phyloP scores from a whole-genome alignment of 2,329 filamentous ascomycete species.

The Cladophialophora chaetospira region DNA sequence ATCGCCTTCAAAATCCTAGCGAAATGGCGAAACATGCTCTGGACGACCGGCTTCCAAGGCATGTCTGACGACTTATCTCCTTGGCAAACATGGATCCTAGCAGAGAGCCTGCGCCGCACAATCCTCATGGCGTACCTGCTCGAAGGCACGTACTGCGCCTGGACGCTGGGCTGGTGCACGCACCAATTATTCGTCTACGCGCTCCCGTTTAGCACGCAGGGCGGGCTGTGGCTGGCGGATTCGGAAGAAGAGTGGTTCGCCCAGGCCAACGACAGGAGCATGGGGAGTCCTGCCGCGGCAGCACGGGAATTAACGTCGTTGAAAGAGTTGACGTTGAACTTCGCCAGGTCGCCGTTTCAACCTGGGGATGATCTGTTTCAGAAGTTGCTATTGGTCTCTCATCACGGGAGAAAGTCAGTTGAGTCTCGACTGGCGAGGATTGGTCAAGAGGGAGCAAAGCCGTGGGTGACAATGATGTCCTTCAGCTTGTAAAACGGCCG shows the following conservation, averaged over 20 bases:
- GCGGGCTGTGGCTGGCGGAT: background rate
- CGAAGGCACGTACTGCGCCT: background rate
- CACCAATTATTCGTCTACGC: conserved; percentile 12
- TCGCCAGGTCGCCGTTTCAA: background rate
- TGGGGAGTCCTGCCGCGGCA: background rate
- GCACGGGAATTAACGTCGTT: background rate
- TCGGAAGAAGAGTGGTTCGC: conserved; percentile 4
- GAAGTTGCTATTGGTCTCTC: background rate
- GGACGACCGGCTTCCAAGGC: background rate
- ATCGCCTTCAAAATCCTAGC: background rate
- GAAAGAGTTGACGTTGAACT: background rate
- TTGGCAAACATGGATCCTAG: conserved; percentile 11
- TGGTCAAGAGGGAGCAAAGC: background rate
- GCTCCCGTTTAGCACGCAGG: conserved; percentile 5
- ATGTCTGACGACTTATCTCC: background rate
- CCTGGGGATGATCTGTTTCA: background rate
- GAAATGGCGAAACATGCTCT: background rate
- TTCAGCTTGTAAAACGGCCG: too few species aligned
- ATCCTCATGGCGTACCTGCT: conserved; percentile 9
- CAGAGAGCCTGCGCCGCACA: conserved; percentile 7
- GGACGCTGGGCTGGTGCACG: conserved; percentile 2
- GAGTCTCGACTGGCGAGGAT: background rate
- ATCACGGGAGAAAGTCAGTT: background rate
- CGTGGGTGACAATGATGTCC: background rate
- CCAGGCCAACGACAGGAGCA: background rate